Percentiles rank a stretch among this genome's conserved stretches.
Conservation (phyloP, 2,329 filamentous ascomycete genomes). For the Nigrospora sphaerica region DNA sequence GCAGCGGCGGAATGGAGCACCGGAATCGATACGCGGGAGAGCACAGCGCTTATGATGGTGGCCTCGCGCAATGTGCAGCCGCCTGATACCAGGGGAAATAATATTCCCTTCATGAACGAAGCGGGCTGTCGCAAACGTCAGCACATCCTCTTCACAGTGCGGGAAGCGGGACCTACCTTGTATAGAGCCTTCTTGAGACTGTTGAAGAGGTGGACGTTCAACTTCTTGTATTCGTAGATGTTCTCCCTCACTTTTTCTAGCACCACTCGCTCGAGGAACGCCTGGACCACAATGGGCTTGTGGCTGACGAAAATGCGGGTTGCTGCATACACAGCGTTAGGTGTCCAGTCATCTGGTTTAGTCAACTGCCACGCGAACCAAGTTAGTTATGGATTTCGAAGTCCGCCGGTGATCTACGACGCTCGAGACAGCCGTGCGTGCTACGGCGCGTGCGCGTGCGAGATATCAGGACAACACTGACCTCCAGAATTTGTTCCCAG, state of each 20-base stretch:
- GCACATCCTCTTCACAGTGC: not conserved
- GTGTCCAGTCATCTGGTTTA: constrained; percentile 37
- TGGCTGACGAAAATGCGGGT: constrained; percentile 88
- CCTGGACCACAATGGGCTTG: constrained; percentile 71
- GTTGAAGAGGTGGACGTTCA: constrained; percentile 94
- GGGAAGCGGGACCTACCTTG: constrained; percentile 36
- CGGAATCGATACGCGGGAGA: constrained; percentile 78
- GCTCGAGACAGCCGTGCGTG: too few relatives aligned
- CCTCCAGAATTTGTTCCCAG: constrained; percentile 55
- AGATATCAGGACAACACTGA: too few relatives aligned
- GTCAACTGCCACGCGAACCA: too few relatives aligned
- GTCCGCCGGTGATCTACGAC: too few relatives aligned
- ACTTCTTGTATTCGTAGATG: constrained; percentile 87
- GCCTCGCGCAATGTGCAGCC: constrained; percentile 90
- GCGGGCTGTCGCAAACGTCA: constrained; percentile 44
- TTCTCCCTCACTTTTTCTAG: constrained; percentile 89
- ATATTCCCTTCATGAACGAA: constrained; percentile 92
- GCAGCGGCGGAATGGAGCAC: constrained; percentile 90
- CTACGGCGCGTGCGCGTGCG: too few relatives aligned
- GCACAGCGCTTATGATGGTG: constrained; percentile 80
- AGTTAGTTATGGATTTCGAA: too few relatives aligned
- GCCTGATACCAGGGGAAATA: constrained; percentile 81
- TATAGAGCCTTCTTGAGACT: constrained; percentile 87
- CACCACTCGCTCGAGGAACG: constrained; percentile 80
- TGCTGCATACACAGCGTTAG: constrained; percentile 78